A percentile compares a stretch with the other conserved stretches of the same genome.
phyloP scores from a whole-genome alignment of 1,284 basidiomycete genomes.

The Ganoderma lingzhi region DNA sequence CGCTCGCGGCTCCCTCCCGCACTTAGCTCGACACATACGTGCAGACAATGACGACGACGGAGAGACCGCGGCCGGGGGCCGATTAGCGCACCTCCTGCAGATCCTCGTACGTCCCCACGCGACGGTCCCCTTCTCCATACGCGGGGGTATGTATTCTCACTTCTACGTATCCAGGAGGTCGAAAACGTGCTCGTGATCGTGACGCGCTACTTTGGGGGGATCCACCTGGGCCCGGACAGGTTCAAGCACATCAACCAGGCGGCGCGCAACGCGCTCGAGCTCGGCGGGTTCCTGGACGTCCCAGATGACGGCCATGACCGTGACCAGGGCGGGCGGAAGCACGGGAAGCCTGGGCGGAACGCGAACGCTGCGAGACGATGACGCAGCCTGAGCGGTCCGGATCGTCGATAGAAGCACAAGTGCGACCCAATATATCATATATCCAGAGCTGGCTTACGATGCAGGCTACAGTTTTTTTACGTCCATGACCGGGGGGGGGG shows the following conservation, averaged over 20 bases:
- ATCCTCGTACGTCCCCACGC: constrained; percentile 68
- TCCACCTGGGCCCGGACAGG: constrained; percentile 85
- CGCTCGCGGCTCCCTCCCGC: not conserved
- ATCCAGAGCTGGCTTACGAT: not conserved
- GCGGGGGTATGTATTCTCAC: not conserved
- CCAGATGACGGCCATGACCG: constrained; percentile 25
- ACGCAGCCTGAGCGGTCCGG: not conserved
- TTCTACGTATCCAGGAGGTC: constrained; percentile 59
- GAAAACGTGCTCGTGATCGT: constrained; percentile 87
- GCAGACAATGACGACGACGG: constrained; percentile 94
- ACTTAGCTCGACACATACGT: constrained; percentile 10
- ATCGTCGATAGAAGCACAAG: not conserved
- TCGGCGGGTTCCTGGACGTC: constrained; percentile 79
- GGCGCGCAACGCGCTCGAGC: constrained; percentile 84
- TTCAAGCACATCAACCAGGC: constrained; percentile 95
- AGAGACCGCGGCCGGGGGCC: constrained; percentile 89
- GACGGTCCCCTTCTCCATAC: not conserved
- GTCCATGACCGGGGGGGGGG: not conserved
- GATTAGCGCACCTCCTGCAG: constrained; percentile 88
- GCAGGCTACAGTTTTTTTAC: not conserved
- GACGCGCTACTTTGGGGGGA: constrained; percentile 83
- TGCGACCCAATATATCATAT: not conserved
- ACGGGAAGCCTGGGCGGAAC: constrained; percentile 22
- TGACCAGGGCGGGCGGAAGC: constrained; percentile 17
- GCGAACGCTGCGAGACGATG: constrained; percentile 14